These are phyloP conservation scores for Biscogniauxia mediterranea DNA, from an alignment of 2,329 filamentous ascomycete genomes.

Conservation along the genomic window DNA sequence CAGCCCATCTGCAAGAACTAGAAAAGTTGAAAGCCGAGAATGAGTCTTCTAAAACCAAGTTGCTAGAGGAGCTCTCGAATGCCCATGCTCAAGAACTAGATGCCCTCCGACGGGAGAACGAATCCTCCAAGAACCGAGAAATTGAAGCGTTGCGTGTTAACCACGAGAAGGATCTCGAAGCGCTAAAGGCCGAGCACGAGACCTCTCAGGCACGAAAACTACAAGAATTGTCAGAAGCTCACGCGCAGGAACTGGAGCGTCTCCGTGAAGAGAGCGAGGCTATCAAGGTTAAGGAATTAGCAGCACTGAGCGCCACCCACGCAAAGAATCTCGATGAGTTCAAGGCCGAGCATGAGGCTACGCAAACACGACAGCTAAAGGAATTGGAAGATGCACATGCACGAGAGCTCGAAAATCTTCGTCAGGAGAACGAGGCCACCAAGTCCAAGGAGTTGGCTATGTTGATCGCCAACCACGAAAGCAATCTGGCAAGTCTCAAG, in stretches of 20 bases:
- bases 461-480: constrained; percentile 10
- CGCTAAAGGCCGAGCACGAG: constrained; percentile 16
- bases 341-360: constrained; percentile 22
- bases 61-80: constrained; percentile 14
- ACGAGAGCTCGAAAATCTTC: constrained; percentile 18
- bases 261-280: constrained; percentile 5
- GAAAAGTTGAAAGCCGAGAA: constrained; percentile 22
- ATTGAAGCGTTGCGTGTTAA: constrained; percentile 12
- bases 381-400: constrained; percentile 19
- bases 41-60: constrained; percentile 19
- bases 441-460: constrained; percentile 20
- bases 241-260: constrained; percentile 10
- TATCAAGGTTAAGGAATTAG: constrained; percentile 8
- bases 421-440: constrained; percentile 15
- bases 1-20: constrained; percentile 25
- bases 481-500: constrained; percentile 13
- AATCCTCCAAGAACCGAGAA: constrained; percentile 15
- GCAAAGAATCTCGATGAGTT: constrained; percentile 23
- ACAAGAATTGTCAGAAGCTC: constrained; percentile 9
- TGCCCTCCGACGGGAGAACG: constrained; percentile 17
- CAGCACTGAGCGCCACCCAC: constrained; percentile 17
- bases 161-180: constrained; percentile 15
- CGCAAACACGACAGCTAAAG: constrained; percentile 19
- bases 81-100: constrained; percentile 23
- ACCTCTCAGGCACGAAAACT: constrained; percentile 12